phyloP scores from a whole-genome alignment of 768 basidiomycete genomes.

The Hebeloma cylindrosporum region DNA sequence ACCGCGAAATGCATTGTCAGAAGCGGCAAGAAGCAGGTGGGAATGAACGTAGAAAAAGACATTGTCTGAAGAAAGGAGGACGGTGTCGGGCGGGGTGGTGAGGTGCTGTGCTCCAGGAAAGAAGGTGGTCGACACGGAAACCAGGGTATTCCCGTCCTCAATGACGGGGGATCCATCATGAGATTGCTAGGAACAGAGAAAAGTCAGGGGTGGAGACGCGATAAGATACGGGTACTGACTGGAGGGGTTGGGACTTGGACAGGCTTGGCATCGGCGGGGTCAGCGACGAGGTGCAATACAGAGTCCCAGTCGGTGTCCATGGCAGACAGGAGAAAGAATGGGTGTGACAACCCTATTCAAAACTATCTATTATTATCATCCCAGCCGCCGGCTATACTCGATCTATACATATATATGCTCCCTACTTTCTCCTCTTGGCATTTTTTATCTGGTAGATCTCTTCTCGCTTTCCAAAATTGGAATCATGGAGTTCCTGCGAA shows the following conservation, averaged over 20 bases:
- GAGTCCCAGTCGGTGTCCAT: conserved; percentile 60
- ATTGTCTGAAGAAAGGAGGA: conserved; percentile 69
- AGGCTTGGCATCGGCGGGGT: conserved; percentile 41
- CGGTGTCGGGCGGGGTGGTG: conserved; percentile 56
- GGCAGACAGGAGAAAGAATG: conserved; percentile 14
- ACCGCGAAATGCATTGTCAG: conserved; percentile 62
- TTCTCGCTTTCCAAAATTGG: conserved; percentile 87
- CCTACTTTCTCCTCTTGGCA: conserved; percentile 19
- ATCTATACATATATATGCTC: neutral
- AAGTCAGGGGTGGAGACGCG: neutral
- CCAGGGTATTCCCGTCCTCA: conserved; percentile 44
- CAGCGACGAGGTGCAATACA: conserved; percentile 59
- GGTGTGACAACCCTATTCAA: conserved; percentile 4
- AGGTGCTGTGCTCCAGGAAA: conserved; percentile 66
- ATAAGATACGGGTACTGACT: conserved; percentile 35
- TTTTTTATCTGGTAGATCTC: conserved; percentile 74
- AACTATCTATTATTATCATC: neutral
- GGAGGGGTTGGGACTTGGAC: conserved; percentile 66
- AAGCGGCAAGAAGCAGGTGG: conserved; percentile 54
- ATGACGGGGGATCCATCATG: conserved; percentile 44
- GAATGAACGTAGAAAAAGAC: conserved; percentile 86
- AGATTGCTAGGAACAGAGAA: conserved; percentile 38
- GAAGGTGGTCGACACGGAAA: conserved; percentile 84
- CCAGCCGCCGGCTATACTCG: conserved; percentile 7
- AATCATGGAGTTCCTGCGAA: conserved; percentile 76